phyloP scores from a whole-genome alignment of 352 stramenopile genomes.

The Phytophthora meadii region DNA sequence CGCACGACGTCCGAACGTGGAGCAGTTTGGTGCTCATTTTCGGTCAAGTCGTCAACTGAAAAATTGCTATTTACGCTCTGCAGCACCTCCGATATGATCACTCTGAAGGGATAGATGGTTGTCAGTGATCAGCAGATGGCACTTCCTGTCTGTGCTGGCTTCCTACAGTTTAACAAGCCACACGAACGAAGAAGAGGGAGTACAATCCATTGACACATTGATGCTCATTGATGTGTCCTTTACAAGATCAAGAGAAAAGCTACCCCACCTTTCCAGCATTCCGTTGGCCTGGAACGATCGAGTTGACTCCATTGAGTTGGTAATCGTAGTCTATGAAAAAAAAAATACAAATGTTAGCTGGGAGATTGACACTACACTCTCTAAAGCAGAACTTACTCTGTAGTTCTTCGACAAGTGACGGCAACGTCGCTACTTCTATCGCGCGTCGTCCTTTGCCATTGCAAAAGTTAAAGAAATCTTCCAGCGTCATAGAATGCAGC shows the following conservation, averaged over 20 bases:
- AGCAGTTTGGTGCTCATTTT: conserved; percentile 21
- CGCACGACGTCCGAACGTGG: conserved; percentile 16
- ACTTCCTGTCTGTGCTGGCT: too few species aligned
- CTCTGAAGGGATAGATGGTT: too few species aligned
- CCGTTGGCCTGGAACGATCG: not conserved
- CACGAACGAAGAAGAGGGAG: not conserved
- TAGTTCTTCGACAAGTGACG: conserved; percentile 34
- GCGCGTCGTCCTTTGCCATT: conserved; percentile 58
- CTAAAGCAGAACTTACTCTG: conserved; percentile 23
- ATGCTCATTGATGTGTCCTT: not conserved
- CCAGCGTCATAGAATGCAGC: conserved; percentile 6
- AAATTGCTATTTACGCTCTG: conserved; percentile 3
- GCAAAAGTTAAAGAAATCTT: conserved; percentile 49
- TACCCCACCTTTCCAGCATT: not conserved
- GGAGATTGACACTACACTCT: not conserved
- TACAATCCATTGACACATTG: not conserved
- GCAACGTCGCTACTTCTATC: conserved; percentile 54
- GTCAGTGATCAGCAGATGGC: conserved; percentile 11
- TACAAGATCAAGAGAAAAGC: not conserved
- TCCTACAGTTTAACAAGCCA: too few species aligned
- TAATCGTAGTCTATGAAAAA: conserved; percentile 12
- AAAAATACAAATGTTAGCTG: not conserved
- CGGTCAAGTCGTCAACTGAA: not conserved
- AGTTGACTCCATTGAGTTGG: conserved; percentile 13
- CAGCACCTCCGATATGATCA: too few species aligned